Evolutionary conservation across 371 early-diverging fungal genomes (phyloP).

Genomic region (Apophysomyces sp.): DNA sequence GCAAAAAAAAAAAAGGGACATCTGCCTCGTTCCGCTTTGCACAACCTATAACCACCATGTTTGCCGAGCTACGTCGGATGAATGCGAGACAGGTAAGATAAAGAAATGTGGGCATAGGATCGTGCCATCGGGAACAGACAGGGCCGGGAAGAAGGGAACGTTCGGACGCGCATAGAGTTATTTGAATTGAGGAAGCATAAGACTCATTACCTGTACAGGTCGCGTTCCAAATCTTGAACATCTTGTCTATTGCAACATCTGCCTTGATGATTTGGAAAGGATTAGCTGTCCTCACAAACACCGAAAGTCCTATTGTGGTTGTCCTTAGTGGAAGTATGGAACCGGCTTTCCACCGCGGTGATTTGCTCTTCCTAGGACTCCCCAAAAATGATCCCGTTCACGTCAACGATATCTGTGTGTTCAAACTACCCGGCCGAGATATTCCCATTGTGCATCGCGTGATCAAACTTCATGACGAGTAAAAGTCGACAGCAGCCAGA

Average conservation of each 20-base stretch:
- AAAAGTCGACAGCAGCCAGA: conserved; percentile 12
- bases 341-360: conserved; percentile 98
- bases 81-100: conserved; percentile 42
- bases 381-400: conserved; percentile 66
- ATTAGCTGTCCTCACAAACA: conserved; percentile 82
- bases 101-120: neutral
- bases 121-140: neutral
- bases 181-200: neutral
- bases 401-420: conserved; percentile 97
- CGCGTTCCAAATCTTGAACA: conserved; percentile 75
- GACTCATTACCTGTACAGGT: conserved; percentile 26
- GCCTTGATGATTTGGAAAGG: conserved; percentile 99
- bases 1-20: no score
- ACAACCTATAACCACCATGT: conserved; percentile 21
- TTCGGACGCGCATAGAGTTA: neutral
- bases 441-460: conserved; percentile 99
- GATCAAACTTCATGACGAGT: conserved; percentile 85
- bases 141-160: neutral
- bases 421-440: conserved; percentile 86
- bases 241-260: conserved; percentile 81
- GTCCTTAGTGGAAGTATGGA: conserved; percentile 99
- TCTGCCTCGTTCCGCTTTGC: no score
- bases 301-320: conserved; percentile 98
- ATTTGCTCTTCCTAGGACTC: conserved; percentile 89
- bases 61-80: conserved; percentile 49